These are phyloP conservation scores for Lactifluus piperatus DNA, from an alignment of 768 basidiomycete species.

Conservation along the genomic window DNA sequence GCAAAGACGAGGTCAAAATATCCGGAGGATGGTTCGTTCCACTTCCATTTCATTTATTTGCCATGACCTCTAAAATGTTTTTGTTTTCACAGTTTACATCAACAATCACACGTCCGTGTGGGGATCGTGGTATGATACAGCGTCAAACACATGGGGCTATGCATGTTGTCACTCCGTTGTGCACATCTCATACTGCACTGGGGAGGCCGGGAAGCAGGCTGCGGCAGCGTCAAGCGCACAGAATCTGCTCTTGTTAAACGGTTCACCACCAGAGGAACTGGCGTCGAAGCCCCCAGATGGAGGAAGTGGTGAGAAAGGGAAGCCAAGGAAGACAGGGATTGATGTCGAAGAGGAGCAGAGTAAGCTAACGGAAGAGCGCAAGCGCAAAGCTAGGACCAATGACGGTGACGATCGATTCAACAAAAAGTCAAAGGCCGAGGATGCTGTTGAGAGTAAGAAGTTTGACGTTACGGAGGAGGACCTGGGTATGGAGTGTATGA, in stretches of 20 bases:
- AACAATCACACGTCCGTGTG: conserved; percentile 96
- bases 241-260: conserved; percentile 40
- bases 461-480: conserved; percentile 89
- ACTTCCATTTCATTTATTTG: not conserved
- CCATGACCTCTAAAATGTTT: not conserved
- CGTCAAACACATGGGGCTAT: conserved; percentile 79
- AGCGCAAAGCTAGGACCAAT: conserved; percentile 28
- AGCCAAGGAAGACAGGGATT: conserved; percentile 3
- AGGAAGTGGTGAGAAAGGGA: conserved; percentile 22
- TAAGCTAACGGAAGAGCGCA: conserved; percentile 20
- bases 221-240: conserved; percentile 66
- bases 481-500: conserved; percentile 44
- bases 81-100: conserved; percentile 49
- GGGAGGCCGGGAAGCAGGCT: conserved; percentile 74
- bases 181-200: conserved; percentile 88
- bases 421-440: conserved; percentile 75
- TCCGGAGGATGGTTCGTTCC: conserved; percentile 80
- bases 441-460: conserved; percentile 54
- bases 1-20: conserved; percentile 89
- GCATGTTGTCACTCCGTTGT: conserved; percentile 87
- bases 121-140: conserved; percentile 88
- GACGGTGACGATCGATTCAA: conserved; percentile 63
- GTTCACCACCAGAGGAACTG: conserved; percentile 9
- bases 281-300: not conserved
- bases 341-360: conserved; percentile 22